Percentiles rank a stretch among this genome's conserved stretches.
phyloP scores from a whole-genome alignment of 2,329 filamentous ascomycete genomes.

The Colletotrichum aenigma region DNA sequence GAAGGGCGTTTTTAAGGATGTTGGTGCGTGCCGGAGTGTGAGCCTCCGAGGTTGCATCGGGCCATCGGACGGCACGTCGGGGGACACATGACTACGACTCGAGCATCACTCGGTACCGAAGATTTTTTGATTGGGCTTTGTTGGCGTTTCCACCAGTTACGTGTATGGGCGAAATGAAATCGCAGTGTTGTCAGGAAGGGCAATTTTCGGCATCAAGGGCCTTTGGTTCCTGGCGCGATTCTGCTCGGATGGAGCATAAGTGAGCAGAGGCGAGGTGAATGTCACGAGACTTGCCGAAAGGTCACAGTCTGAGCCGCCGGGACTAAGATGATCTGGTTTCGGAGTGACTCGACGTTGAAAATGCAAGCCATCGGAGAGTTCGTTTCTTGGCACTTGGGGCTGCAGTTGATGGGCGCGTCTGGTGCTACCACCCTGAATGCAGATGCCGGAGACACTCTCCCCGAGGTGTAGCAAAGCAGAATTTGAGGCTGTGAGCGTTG shows the following conservation, averaged over 20 bases:
- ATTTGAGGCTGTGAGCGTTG: neutral
- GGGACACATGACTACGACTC: constrained; percentile 6
- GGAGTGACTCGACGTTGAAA: neutral
- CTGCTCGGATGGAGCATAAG: neutral
- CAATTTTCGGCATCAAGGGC: neutral
- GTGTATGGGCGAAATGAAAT: neutral
- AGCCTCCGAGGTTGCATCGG: constrained; percentile 18
- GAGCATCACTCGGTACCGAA: neutral
- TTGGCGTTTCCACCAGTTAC: constrained; percentile 5
- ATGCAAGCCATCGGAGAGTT: neutral
- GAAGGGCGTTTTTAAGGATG: neutral
- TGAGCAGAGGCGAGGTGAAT: neutral
- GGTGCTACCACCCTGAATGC: neutral
- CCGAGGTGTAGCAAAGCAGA: neutral
- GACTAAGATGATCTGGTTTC: neutral
- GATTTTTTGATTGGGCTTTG: neutral
- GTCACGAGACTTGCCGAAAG: neutral
- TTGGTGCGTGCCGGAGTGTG: neutral
- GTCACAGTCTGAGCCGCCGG: neutral
- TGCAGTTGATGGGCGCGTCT: neutral
- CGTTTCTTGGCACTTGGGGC: neutral
- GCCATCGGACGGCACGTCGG: neutral
- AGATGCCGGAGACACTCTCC: neutral
- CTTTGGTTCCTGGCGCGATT: neutral
- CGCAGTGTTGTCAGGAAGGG: neutral